A percentile compares a stretch with the other conserved stretches of the same genome.
Evolutionary conservation across 2,329 filamentous ascomycete genomes (phyloP).

Genomic region (Cercospora janseana): DNA sequence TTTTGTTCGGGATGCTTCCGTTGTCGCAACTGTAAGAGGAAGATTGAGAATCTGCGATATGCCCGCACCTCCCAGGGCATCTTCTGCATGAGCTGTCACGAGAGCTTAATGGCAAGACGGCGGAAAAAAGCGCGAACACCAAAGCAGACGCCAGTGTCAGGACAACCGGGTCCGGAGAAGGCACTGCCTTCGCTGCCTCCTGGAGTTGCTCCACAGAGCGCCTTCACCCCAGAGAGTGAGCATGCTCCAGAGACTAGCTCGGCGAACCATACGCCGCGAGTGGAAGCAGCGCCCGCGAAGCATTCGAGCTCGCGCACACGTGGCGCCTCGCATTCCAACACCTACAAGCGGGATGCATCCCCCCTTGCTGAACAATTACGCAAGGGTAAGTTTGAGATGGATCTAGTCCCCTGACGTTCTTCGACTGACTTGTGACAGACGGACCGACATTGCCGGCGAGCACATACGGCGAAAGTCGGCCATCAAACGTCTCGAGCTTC

Average conservation of each 20-base stretch:
- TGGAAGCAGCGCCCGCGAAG: constrained; percentile 48
- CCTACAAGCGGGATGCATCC: constrained; percentile 37
- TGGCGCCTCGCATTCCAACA: constrained; percentile 24
- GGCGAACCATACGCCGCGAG: constrained; percentile 68
- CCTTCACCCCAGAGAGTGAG: constrained; percentile 58
- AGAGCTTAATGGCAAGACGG: constrained; percentile 89
- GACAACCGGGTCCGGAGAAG: constrained; percentile 60
- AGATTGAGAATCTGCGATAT: constrained; percentile 97
- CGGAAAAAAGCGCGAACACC: constrained; percentile 73
- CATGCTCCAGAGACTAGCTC: constrained; percentile 59
- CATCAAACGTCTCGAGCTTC: constrained; percentile 64
- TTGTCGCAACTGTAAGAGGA: constrained; percentile 96
- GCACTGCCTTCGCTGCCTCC: constrained; percentile 87
- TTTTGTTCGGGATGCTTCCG: constrained; percentile 97
- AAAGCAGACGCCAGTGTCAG: constrained; percentile 55
- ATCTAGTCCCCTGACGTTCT: background rate
- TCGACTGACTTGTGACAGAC: constrained; percentile 42
- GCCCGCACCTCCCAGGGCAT: constrained; percentile 96
- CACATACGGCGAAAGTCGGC: constrained; percentile 74
- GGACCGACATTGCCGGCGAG: constrained; percentile 70
- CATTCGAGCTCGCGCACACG: constrained; percentile 31
- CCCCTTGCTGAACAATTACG: constrained; percentile 38
- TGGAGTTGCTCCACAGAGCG: constrained; percentile 62
- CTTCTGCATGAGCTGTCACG: constrained; percentile 98
- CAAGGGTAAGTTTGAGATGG: constrained; percentile 32